Evolutionary conservation across 2,329 filamentous ascomycete genomes (phyloP).

Genomic region (Fusarium veterinarium): DNA sequence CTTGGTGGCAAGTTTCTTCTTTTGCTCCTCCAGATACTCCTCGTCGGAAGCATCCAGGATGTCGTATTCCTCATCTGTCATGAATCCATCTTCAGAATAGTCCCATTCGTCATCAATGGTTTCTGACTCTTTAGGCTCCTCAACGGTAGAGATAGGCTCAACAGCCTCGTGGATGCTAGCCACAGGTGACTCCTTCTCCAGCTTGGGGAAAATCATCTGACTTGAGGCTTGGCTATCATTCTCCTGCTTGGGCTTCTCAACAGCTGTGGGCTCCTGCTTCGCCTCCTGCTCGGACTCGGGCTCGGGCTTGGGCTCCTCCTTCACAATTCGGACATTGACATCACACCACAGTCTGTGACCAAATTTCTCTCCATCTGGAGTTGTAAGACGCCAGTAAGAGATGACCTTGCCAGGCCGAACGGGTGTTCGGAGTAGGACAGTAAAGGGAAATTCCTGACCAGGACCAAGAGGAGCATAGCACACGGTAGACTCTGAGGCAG

Average conservation of each 20-base stretch:
- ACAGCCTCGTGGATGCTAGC: conserved; percentile 79
- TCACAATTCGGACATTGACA: conserved; percentile 71
- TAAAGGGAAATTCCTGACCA: conserved; percentile 83
- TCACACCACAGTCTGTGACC: conserved; percentile 97
- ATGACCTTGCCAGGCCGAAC: conserved; percentile 80
- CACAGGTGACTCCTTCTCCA: conserved; percentile 91
- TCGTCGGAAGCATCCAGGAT: conserved; percentile 95
- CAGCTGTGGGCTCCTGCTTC: conserved; percentile 34
- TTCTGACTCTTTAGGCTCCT: conserved; percentile 61
- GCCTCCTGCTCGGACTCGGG: conserved; percentile 38
- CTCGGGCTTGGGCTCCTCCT: conserved; percentile 45
- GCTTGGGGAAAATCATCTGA: conserved; percentile 95
- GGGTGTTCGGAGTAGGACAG: conserved; percentile 85
- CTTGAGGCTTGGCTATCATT: conserved; percentile 47
- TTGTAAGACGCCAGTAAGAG: conserved; percentile 96
- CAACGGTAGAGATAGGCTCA: conserved; percentile 66
- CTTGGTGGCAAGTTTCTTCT: conserved; percentile 55
- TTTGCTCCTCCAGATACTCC: conserved; percentile 74
- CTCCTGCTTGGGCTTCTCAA: conserved; percentile 47
- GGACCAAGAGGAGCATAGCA: conserved; percentile 75
- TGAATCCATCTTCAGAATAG: conserved; percentile 77
- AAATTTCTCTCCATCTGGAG: conserved; percentile 82
- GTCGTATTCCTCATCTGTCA: conserved; percentile 98
- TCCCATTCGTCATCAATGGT: conserved; percentile 71
- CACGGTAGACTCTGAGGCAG: conserved; percentile 85